Evolutionary conservation across 2,329 filamentous ascomycete genomes (phyloP), one percentile per base, ranked within the genome.

Genomic region (Didymellaceae sp.): DNA sequence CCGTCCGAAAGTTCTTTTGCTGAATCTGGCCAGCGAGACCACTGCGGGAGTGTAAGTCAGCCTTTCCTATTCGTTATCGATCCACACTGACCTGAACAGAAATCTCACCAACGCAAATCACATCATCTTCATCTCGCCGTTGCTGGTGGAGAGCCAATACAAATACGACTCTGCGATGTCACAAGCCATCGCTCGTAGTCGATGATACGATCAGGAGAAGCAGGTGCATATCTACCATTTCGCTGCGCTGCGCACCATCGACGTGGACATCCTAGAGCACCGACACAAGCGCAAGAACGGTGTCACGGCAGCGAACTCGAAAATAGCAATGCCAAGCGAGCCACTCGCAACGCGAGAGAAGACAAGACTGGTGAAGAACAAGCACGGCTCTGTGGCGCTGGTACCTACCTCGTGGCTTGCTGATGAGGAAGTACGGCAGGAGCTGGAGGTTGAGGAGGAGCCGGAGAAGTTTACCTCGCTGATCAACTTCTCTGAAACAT

Each of bases 201-300:
- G 79, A 5, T 77, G 86, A 2, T 84, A 80, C 47, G 82, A 83
- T 0, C 86, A 89, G 61, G 68, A 71, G 28, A 82, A 80, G 58
- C 65, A 67, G 1, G 85, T 88, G 2, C 75, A 83, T 44, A 78
- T 86, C 13, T 86, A 86, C 62, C 79, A 93, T 2, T 86, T 97
- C 16, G 86, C 96, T 7, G 94, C 91, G 9, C 88, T 97, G 66
- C 88, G 95, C 67, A 79, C 77, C 1, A 76, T 80, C 30, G 77
- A 80, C 28, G 73, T 79, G 1, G 77, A 79, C 50, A 74, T 79
- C 13, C 54, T 80, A 1, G 74, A 79, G 55, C 75, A 76, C 32
- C 68, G 74, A 2, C 74, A 78, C 47, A 67, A 66, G 11, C 65
- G 73, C 1, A 33, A 20, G 13, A 49, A 65, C n/a, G 63, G 54